Percentiles rank a stretch among this genome's conserved stretches.
Conservation (phyloP, 495 filamentous ascomycete species). For the Penicillium verhagenii region DNA sequence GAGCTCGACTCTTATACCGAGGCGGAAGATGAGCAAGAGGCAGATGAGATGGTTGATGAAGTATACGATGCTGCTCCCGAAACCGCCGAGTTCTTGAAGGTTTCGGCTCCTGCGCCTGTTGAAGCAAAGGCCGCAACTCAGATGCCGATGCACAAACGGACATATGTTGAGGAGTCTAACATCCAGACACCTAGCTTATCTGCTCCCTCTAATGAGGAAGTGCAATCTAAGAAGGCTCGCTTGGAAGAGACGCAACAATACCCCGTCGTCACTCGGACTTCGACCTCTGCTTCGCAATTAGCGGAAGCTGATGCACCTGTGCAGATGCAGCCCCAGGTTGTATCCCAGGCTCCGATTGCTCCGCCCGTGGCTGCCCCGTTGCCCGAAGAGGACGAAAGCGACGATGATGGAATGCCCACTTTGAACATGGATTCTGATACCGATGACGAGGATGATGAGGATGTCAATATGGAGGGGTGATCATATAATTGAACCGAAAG, state of each 20-base stretch:
- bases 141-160: constrained; percentile 31
- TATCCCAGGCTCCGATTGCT: constrained; percentile 11
- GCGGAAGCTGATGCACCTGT: constrained; percentile 1
- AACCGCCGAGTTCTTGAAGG: constrained; percentile 29
- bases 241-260: constrained; percentile 25
- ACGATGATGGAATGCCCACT: constrained; percentile 49
- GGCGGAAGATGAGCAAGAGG: constrained; percentile 45
- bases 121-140: constrained; percentile 16
- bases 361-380: neutral
- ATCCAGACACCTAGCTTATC: constrained; percentile 5
- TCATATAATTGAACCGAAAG: neutral
- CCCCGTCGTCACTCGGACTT: constrained; percentile 7
- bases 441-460: constrained; percentile 42
- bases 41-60: constrained; percentile 32
- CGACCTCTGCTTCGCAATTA: constrained; percentile 8
- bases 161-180: constrained; percentile 28
- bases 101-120: constrained; percentile 15
- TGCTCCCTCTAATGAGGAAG: constrained; percentile 6
- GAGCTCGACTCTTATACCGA: constrained; percentile 27
- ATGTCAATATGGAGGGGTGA: constrained; percentile 34
- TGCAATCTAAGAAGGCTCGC: constrained; percentile 35
- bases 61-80: constrained; percentile 13
- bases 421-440: constrained; percentile 49
- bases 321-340: constrained; percentile 8
- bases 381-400: constrained; percentile 44